Percentiles rank a stretch among this genome's conserved stretches.
Conservation (phyloP, 2,329 filamentous ascomycete genomes). For the Pseudogymnoascus sp. region DNA sequence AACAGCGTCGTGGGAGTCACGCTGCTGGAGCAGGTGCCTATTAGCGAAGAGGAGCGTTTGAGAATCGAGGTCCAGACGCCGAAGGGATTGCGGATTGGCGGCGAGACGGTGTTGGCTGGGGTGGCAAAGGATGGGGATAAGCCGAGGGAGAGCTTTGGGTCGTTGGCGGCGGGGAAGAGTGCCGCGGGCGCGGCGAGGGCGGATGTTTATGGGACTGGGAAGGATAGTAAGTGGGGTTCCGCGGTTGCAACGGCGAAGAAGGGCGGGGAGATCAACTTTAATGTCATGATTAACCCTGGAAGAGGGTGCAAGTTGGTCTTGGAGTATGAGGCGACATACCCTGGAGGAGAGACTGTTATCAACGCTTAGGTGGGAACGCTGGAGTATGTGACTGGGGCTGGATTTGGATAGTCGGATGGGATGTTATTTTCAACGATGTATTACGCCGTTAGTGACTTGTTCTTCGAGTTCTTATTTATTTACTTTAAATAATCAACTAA, state of each 20-base stretch:
- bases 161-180: conserved; percentile 11
- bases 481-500: not conserved
- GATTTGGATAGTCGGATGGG: not conserved
- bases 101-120: conserved; percentile 32
- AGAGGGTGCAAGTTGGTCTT: conserved; percentile 47
- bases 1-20: conserved; percentile 35
- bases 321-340: conserved; percentile 53
- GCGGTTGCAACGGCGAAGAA: conserved; percentile 46
- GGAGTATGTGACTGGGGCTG: not conserved
- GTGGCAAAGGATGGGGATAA: conserved; percentile 10
- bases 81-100: conserved; percentile 35
- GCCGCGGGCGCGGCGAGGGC: conserved; percentile 14
- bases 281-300: conserved; percentile 48
- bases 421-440: not conserved
- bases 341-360: conserved; percentile 38
- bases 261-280: conserved; percentile 50
- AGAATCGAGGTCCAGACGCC: conserved; percentile 43
- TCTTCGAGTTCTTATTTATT: not conserved
- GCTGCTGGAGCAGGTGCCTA: conserved; percentile 51
- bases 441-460: not conserved
- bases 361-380: conserved; percentile 10
- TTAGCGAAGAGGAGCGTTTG: conserved; percentile 52
- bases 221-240: conserved; percentile 40
- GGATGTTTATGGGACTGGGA: conserved; percentile 20
- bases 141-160: not conserved